These are phyloP conservation scores for Hortaea werneckii DNA, from an alignment of 2,329 filamentous ascomycete species.

Conservation along the genomic window DNA sequence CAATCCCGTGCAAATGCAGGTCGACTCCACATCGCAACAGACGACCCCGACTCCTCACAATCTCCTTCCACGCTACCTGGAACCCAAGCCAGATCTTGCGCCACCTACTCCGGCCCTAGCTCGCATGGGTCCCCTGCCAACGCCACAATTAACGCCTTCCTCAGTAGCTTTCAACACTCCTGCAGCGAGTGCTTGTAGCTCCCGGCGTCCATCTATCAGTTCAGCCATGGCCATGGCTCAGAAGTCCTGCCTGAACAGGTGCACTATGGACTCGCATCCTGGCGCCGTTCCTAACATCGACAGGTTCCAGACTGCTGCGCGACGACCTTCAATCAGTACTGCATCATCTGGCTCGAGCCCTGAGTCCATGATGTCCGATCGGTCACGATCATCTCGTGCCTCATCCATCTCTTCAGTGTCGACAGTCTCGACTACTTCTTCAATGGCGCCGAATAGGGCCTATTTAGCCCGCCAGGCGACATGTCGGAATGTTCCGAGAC, in stretches of 20 bases:
- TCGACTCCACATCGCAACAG: conserved; percentile 29
- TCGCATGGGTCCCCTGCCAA: conserved; percentile 48
- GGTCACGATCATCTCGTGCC: conserved; percentile 43
- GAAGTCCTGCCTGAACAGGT: conserved; percentile 44
- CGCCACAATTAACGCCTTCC: conserved; percentile 52
- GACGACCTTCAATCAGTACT: conserved; percentile 40
- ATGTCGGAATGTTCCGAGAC: conserved; percentile 36
- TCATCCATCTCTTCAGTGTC: conserved; percentile 46
- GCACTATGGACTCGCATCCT: conserved; percentile 41
- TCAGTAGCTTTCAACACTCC: conserved; percentile 45
- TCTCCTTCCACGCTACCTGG: conserved; percentile 37
- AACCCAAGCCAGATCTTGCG: conserved; percentile 40
- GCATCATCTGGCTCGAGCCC: conserved; percentile 46
- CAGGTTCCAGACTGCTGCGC: conserved; percentile 33
- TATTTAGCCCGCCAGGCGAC: conserved; percentile 44
- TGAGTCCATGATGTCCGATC: conserved; percentile 55
- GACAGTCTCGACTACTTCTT: conserved; percentile 30
- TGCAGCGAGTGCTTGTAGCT: conserved; percentile 47
- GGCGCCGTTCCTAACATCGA: conserved; percentile 31
- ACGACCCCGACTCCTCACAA: conserved; percentile 33
- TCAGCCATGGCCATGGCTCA: conserved; percentile 49
- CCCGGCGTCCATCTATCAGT: conserved; percentile 48
- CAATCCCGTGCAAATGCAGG: conserved; percentile 7
- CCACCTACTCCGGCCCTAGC: conserved; percentile 45
- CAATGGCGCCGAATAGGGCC: conserved; percentile 41